Conservation (phyloP, 2,329 filamentous ascomycete genomes). For the Lithohypha guttulata region DNA sequence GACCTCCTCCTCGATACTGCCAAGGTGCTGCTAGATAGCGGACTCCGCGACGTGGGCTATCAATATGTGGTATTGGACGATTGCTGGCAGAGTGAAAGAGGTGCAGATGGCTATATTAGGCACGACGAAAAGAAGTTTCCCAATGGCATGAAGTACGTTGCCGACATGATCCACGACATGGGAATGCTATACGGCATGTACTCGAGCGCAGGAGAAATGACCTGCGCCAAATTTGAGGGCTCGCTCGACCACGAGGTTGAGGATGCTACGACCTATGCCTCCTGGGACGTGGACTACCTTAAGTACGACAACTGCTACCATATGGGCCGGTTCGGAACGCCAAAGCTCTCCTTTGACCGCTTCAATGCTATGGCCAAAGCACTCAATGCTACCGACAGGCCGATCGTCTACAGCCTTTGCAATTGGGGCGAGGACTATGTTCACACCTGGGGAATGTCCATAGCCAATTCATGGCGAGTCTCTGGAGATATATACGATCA, state of each 20-base stretch:
- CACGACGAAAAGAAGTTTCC: slow-evolving; percentile 36
- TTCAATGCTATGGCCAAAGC: slow-evolving; percentile 40
- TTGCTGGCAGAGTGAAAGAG: slow-evolving; percentile 40
- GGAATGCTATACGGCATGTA: slow-evolving; percentile 47
- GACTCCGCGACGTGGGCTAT: slow-evolving; percentile 40
- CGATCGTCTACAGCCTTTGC: slow-evolving; percentile 38
- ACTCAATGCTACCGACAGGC: slow-evolving; percentile 36
- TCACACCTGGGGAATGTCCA: slow-evolving; percentile 38
- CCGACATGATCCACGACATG: slow-evolving; percentile 37
- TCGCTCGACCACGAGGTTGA: slow-evolving; percentile 41
- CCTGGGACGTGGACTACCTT: slow-evolving; percentile 38
- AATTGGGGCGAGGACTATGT: slow-evolving; percentile 44
- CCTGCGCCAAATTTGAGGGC: slow-evolving; percentile 30
- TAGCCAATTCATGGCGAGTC: slow-evolving; percentile 38
- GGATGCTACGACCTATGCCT: slow-evolving; percentile 43
- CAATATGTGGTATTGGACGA: slow-evolving; percentile 44
- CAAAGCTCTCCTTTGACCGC: slow-evolving; percentile 35
- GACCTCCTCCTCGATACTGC: slow-evolving; percentile 38
- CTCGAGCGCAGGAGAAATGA: slow-evolving; percentile 28
- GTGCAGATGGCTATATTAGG: slow-evolving; percentile 33
- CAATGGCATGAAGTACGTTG: slow-evolving; percentile 38
- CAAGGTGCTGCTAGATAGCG: slow-evolving; percentile 34
- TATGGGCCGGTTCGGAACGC: slow-evolving; percentile 39
- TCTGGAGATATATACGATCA: slow-evolving; percentile 38
- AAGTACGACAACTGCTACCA: slow-evolving; percentile 48